Evolutionary conservation across 2,329 filamentous ascomycete species (phyloP), one percentile per base, ranked within the genome.

Genomic region (Thermochaetoides dissita): DNA sequence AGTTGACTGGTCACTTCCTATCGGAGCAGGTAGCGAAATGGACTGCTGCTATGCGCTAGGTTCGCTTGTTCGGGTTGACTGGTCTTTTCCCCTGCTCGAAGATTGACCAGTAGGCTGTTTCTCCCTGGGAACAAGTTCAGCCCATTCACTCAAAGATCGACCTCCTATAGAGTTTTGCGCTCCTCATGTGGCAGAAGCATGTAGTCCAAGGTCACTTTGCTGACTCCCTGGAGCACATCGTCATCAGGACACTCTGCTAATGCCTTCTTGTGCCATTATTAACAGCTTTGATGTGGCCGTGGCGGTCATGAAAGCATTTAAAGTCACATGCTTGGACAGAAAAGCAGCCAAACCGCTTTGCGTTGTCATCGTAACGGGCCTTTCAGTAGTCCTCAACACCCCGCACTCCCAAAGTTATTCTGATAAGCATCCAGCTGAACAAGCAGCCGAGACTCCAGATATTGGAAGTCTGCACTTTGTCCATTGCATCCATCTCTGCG

Each of bases 391-490:
- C 32, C 12, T 36, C 7, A 6, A 44, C 24, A 6, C 42, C 24
- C 36, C 35, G 24, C n/a, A 6, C 6, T 39, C 39, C 39, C 6
- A 44, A n/a, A 2, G 31, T 37, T n/a, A 10, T 32, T 28, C 38
- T 11, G 6, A 44, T 30, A 24, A 44, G 12, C 39, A 44, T 44
- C 35, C 40, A 35, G 35, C 38, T 41, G 30, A 35, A 41, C 6
- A 44, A 7, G 32, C 42, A 44, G 6, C 41, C 41, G 8, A 43
- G 6, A 17, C 24, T 30, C 41, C 36, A 43, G 8, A 43, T 36
- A 17, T 39, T 37, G 10, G 41, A 32, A 11, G 36, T 32, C n/a
- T 31, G 17, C n/a, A n/a, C n/a, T 7, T 10, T 32, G 37, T 11
- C 37, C 7, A 39, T 28, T 1, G 29, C n/a, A 28, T 39, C 11